phyloP scores from a whole-genome alignment of 2,329 filamentous ascomycete genomes.

The Penicillium sp. region DNA sequence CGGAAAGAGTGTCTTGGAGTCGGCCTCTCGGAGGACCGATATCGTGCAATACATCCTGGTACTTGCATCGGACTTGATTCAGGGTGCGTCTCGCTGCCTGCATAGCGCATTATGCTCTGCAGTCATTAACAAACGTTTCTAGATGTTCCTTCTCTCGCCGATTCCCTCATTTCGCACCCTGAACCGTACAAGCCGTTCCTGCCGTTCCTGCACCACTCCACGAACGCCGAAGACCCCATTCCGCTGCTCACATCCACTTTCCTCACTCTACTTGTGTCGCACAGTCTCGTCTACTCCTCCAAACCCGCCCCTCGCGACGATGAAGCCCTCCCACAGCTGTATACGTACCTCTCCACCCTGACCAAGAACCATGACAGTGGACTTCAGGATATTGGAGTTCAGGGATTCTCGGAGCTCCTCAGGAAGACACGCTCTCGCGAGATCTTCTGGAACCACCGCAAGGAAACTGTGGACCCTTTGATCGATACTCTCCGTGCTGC shows the following conservation, averaged over 20 bases:
- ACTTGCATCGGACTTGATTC: constrained; percentile 79
- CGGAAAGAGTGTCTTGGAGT: constrained; percentile 76
- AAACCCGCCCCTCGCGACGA: constrained; percentile 62
- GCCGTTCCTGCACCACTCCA: constrained; percentile 78
- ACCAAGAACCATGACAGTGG: constrained; percentile 83
- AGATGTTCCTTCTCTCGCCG: constrained; percentile 79
- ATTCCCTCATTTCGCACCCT: constrained; percentile 70
- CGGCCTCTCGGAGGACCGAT: constrained; percentile 79
- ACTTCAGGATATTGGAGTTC: constrained; percentile 91
- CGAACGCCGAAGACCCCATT: constrained; percentile 80
- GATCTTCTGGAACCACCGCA: constrained; percentile 87
- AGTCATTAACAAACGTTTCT: neutral
- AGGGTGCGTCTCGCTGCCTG: constrained; percentile 56
- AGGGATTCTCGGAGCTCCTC: constrained; percentile 82
- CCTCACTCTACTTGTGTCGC: constrained; percentile 73
- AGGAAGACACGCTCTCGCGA: constrained; percentile 70
- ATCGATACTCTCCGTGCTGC: constrained; percentile 75
- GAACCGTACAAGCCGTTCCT: constrained; percentile 74
- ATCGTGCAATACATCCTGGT: constrained; percentile 95
- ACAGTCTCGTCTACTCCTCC: constrained; percentile 60
- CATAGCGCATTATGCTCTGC: neutral
- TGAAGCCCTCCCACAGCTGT: constrained; percentile 75
- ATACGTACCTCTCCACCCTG: constrained; percentile 80
- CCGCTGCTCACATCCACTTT: constrained; percentile 87
- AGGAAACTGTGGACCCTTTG: constrained; percentile 78